Evolutionary conservation across 2,329 filamentous ascomycete genomes (phyloP).

Genomic region (Emergomyces pasteurianus): DNA sequence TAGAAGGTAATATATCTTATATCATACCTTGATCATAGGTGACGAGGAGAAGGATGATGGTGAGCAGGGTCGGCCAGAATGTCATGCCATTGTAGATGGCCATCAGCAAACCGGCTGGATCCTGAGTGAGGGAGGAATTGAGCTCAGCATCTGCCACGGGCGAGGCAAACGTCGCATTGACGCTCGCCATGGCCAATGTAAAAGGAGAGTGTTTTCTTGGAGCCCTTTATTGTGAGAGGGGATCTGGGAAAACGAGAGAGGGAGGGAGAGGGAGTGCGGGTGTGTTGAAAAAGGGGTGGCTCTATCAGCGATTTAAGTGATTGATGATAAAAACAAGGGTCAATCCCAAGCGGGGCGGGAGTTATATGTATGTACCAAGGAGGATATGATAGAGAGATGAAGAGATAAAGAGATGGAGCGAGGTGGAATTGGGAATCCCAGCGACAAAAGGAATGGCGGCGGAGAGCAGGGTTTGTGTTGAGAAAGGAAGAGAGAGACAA

Average conservation of each 20-base stretch:
- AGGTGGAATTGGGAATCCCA: no score
- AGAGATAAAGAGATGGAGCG: no score
- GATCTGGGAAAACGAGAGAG: neutral
- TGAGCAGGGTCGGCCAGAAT: conserved; percentile 55
- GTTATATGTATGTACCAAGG: no score
- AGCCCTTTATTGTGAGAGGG: no score
- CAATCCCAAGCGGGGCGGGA: no score
- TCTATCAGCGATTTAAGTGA: no score
- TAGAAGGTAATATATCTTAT: no score
- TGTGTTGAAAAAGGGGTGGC: neutral
- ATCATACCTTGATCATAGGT: conserved; percentile 82
- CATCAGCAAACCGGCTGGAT: conserved; percentile 39
- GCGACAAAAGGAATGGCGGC: no score
- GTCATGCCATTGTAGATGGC: conserved; percentile 47
- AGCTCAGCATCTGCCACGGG: conserved; percentile 52
- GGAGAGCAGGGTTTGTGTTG: no score
- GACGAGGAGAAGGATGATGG: conserved; percentile 57
- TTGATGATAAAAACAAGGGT: no score
- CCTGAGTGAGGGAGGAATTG: conserved; percentile 39
- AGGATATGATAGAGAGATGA: no score
- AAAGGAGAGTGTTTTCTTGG: neutral
- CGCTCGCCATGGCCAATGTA: conserved; percentile 29
- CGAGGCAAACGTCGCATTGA: conserved; percentile 59
- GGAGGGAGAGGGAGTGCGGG: neutral
- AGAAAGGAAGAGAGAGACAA: no score